phyloP scores from a whole-genome alignment of 2,329 filamentous ascomycete genomes.

The Aspergillus uvarum region DNA sequence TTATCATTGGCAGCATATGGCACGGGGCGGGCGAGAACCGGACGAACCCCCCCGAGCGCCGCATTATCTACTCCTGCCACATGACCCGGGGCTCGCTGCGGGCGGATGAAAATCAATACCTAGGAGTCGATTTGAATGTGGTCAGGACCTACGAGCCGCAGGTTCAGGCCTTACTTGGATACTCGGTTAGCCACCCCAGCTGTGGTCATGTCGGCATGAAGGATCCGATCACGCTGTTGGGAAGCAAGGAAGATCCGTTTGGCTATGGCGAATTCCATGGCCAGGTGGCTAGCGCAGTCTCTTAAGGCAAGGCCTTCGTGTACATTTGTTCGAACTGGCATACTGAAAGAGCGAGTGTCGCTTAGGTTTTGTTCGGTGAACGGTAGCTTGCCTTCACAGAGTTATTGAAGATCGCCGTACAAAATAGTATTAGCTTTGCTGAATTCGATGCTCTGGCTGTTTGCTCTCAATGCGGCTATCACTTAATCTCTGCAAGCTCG shows the following conservation, averaged over 20 bases:
- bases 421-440: no score
- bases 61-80: background rate
- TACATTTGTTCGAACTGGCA: no score
- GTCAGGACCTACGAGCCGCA: background rate
- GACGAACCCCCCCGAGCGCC: background rate
- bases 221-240: constrained; percentile 1
- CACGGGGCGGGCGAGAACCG: constrained; percentile 1
- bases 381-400: no score
- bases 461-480: no score
- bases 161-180: background rate
- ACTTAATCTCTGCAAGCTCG: no score
- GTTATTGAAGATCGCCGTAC: no score
- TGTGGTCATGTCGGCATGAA: background rate
- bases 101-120: background rate
- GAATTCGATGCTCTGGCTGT: no score
- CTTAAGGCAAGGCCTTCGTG: no score
- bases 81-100: background rate
- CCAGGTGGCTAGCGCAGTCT: background rate
- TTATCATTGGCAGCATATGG: constrained; percentile 3
- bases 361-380: no score
- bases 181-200: constrained; percentile 1
- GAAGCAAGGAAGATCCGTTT: background rate
- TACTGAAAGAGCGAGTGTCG: no score
- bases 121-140: background rate
- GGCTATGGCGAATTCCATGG: background rate